Conservation (phyloP, 225 moss, liverwort and hornwort species). For the Ulota crispa region DNA sequence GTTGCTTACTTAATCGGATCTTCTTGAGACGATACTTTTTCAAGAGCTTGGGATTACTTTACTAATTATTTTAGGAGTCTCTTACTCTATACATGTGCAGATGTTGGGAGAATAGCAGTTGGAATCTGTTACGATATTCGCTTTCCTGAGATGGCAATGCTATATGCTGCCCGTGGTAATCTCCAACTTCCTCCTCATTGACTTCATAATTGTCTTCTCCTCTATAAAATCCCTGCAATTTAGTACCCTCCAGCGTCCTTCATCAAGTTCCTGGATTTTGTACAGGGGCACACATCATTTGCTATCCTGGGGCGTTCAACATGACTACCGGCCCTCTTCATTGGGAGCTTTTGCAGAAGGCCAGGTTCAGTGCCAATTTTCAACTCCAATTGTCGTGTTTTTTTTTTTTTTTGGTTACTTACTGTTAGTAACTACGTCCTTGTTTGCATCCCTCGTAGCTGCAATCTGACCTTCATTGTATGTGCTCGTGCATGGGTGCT, state of each 20-base stretch:
- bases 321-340: conserved; percentile 97
- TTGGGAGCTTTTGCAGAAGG: conserved; percentile 90
- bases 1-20: background rate
- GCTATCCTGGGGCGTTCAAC: conserved; percentile 97
- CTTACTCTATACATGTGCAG: conserved; percentile 37
- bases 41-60: background rate
- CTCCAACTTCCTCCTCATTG: background rate
- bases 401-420: background rate
- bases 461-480: conserved; percentile 9
- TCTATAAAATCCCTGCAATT: background rate
- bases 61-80: background rate
- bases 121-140: conserved; percentile 98
- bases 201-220: background rate
- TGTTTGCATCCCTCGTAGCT: conserved; percentile 1
- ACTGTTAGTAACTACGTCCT: background rate
- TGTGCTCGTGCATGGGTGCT: conserved; percentile 18
- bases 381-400: background rate
- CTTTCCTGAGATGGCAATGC: conserved; percentile 91
- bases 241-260: background rate
- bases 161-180: conserved; percentile 79
- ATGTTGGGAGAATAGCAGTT: conserved; percentile 87
- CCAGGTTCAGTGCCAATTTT: conserved; percentile 52
- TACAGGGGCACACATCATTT: conserved; percentile 91
- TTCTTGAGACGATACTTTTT: background rate
- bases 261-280: background rate